phyloP scores from a whole-genome alignment of 2,329 filamentous ascomycete species.

The Hypoxylon sp. region DNA sequence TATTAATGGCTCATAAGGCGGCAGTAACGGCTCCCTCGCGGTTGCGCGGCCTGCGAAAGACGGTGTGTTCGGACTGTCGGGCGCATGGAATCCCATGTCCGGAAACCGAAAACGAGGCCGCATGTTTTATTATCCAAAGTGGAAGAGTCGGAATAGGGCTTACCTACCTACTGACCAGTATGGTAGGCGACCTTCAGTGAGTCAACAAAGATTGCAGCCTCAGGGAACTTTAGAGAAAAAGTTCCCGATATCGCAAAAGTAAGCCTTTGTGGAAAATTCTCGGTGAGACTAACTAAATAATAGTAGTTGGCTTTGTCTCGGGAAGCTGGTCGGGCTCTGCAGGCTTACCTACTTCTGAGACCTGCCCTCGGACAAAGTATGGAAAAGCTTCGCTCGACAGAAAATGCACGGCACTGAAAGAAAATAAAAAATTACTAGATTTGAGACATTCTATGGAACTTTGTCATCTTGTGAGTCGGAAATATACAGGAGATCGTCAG shows the following conservation, averaged over 20 bases:
- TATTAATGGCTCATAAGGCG: constrained; percentile 16
- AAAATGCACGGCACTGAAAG: background rate
- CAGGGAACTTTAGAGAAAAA: background rate
- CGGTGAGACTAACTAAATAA: constrained; percentile 4
- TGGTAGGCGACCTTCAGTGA: constrained; percentile 4
- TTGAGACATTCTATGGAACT: constrained; percentile 6
- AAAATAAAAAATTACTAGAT: background rate
- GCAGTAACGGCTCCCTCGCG: constrained; percentile 9
- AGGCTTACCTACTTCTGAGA: constrained; percentile 21
- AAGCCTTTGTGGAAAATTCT: constrained; percentile 21
- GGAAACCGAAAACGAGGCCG: background rate
- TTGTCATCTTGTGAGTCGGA: constrained; percentile 20
- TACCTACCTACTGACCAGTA: constrained; percentile 4
- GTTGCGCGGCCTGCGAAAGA: constrained; percentile 18
- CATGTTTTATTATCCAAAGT: background rate
- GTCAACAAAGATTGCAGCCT: constrained; percentile 3
- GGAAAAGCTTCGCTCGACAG: constrained; percentile 7
- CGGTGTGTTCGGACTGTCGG: constrained; percentile 13
- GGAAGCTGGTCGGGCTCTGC: constrained; percentile 7
- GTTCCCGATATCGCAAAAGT: constrained; percentile 20
- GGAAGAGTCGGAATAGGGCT: constrained; percentile 17
- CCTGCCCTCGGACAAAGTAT: constrained; percentile 16
- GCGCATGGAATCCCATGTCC: background rate
- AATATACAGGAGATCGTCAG: constrained; percentile 35
- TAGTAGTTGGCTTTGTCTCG: constrained; percentile 29